Evolutionary conservation across 768 basidiomycete genomes (phyloP).

Genomic region (Russula sp.): DNA sequence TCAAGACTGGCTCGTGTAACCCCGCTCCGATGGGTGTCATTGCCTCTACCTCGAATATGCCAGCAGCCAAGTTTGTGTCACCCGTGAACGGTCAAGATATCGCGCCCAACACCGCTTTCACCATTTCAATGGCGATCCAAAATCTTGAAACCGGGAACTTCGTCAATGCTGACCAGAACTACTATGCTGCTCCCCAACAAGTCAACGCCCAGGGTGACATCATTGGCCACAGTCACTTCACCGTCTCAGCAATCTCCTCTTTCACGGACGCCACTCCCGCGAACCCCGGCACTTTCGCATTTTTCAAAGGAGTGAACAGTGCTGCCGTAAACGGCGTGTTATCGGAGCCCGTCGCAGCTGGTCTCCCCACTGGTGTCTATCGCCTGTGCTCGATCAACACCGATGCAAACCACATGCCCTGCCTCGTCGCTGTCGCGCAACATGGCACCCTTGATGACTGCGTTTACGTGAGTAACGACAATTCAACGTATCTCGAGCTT

Average conservation of each 20-base stretch:
- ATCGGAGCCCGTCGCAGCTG: slow-evolving; percentile 41
- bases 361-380: slow-evolving; percentile 47
- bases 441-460: slow-evolving; percentile 44
- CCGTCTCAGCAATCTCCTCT: slow-evolving; percentile 51
- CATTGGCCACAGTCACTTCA: slow-evolving; percentile 61
- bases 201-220: slow-evolving; percentile 49
- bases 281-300: slow-evolving; percentile 52
- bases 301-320: slow-evolving; percentile 55
- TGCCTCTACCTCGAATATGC: slow-evolving; percentile 48
- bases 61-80: slow-evolving; percentile 50
- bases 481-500: background rate
- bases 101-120: slow-evolving; percentile 49
- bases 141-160: slow-evolving; percentile 55
- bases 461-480: slow-evolving; percentile 37
- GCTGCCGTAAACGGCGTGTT: slow-evolving; percentile 45
- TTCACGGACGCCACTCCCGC: slow-evolving; percentile 49
- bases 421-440: slow-evolving; percentile 43
- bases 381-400: slow-evolving; percentile 44
- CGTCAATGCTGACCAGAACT: slow-evolving; percentile 51
- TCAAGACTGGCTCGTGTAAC: slow-evolving; percentile 55
- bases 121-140: slow-evolving; percentile 48
- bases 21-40: slow-evolving; percentile 60
- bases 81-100: slow-evolving; percentile 49
- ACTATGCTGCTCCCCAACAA: slow-evolving; percentile 54
- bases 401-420: slow-evolving; percentile 46